Conservation (phyloP, 129 eudicot species). For the Daucus carota region DH1_v3.0 NC_030386.2:35982001-35982500, state of each 20-base stretch:
- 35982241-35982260: constrained; percentile 53
- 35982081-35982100: constrained; percentile 88
- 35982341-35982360: neutral
- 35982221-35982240: constrained; percentile 91
- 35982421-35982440: constrained; percentile 55
- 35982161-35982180: constrained; percentile 71
- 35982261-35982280: constrained; percentile 38
- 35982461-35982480: constrained; percentile 86
- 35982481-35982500: constrained; percentile 53
- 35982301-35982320: constrained; percentile 30
- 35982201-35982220: constrained; percentile 72
- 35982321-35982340: neutral
- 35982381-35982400: constrained; percentile 68
- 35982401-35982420: constrained; percentile 55
- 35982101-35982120: constrained; percentile 93
- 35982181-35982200: constrained; percentile 93
- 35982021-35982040: constrained; percentile 30
- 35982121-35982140: constrained; percentile 88
- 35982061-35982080: constrained; percentile 85
- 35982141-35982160: constrained; percentile 65
- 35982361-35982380: constrained; percentile 44
- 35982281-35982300: constrained; percentile 95
- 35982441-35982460: constrained; percentile 83
- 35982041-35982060: constrained; percentile 67
- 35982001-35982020: no score